Base-by-base conservation (phyloP, 176 grass and related monocot species). In the Pontederia paniculata region DNA sequence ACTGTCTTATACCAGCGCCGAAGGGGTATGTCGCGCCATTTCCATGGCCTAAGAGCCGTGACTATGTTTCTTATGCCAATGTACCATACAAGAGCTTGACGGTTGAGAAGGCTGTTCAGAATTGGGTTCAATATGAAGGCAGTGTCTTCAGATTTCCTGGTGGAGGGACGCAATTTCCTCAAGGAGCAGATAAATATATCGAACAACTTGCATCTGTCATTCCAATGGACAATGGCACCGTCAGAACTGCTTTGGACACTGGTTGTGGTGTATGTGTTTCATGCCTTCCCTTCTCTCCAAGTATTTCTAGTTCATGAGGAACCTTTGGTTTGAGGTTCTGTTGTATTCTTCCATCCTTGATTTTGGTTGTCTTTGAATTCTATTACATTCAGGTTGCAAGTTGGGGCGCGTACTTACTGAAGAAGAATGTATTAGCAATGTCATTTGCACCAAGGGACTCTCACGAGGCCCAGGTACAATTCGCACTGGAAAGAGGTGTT, bases 41-140 rank as follows among this genome's bases (percentile, higher is more conserved):
- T 73, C 64, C 41, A 13, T 95, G 89, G 89, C 89, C 89, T 9
- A 85, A 88, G 73, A 83, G 84, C 56, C 80, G 89, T 10, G 84
- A 89, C 63, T 95, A 82, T 76, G 84, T 87, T 60, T 63, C 66
- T 45, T 89, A 84, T 75, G 78, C 65, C 44, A 95, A 95, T 65
- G 64, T 95, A 7, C 89, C 89, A 55, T 77, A 95, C 74, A 89
- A 88, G 69, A 81, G 72, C 57, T 68, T 95, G 63, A 89, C 83
- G 0, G 77, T 95, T 49, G 89, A 95, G 65, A 95, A 95, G 69
- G 89, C 89, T 56, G 83, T 77, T 52, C 89, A 89, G 63, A 89
- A 95, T 16, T 89, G 89, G 89, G 77, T 95, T 45, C 84, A 85
- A 44, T 84, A 82, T 77, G 89, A 95, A 57, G 84, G 84, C 41